Base-by-base conservation (phyloP, 2,329 filamentous ascomycete genomes). In the Aureobasidium zeae region DNA sequence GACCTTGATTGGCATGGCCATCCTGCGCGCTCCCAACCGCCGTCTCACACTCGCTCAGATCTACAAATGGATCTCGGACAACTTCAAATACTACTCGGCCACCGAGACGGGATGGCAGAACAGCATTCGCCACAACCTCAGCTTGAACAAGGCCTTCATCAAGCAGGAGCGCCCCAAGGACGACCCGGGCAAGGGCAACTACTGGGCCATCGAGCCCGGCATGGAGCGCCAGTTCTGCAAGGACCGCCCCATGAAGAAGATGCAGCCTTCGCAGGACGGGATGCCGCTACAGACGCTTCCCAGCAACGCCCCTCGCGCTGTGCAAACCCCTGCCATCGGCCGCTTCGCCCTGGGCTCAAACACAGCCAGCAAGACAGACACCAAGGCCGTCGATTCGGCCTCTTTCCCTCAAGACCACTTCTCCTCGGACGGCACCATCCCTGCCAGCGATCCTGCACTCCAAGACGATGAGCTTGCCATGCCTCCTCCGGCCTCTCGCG, bases 31-130 rank as follows among this genome's bases (percentile, higher is more conserved):
- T 4, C 81, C 84, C 10, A 79, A 81, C 49, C 80, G 87, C 48
- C 82, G 85, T 41, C 72, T 96, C 49, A 96, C 91, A 1, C 73
- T 98, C 13, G 80, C 87, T 19, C 87, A 95, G 63, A 98, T 98
- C 54, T 98, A 96, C 73, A 94, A 94, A 60, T 98, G 91, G 89
- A 96, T 98, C 55, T 93, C 86, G n/a, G 86, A 93, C 60, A 88
- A 82, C 13, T 96, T 84, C 61, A 80, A 77, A 4, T 95, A 89
- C 65, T 98, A 96, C 68, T 81, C 77, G 53, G 76, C 79, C 31
- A 76, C 81, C 45, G 87, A 95, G 55, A 79, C 84, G 9, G 89
- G 91, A 50, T 98, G 91, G 91, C 89, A 96, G 65, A 98, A 98
- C 64, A 96, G 91, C 68, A 98, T 98, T 61, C 83, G 91, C 24